Evolutionary conservation across 78 protist genomes (phyloP).

Genomic region (Chrysochromulina tobinii): DNA sequence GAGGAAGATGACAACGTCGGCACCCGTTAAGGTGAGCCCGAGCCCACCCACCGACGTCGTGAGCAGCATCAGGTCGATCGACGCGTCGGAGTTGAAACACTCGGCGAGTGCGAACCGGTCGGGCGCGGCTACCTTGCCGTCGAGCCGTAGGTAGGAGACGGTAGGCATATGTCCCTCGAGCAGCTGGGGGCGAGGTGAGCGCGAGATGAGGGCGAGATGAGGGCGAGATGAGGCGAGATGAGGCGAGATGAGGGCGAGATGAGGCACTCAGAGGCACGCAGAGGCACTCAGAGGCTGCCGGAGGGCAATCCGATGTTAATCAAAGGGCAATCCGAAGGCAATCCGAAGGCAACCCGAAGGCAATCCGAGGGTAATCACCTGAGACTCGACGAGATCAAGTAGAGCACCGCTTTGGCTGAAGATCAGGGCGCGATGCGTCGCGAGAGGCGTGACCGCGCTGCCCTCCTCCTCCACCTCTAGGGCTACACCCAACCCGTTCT

Average conservation of each 20-base stretch:
- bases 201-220: too few relatives aligned
- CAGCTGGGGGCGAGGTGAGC: constrained; percentile 38
- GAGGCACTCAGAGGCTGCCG: too few relatives aligned
- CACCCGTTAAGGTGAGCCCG: constrained; percentile 91
- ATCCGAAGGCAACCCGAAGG: too few relatives aligned
- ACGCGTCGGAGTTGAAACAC: constrained; percentile 87
- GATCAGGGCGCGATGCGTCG: constrained; percentile 80
- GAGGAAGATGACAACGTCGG: constrained; percentile 95
- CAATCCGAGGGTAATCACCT: too few relatives aligned
- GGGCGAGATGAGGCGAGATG: too few relatives aligned
- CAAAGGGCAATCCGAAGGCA: too few relatives aligned
- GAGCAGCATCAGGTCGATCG: constrained; percentile 87
- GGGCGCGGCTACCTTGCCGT: constrained; percentile 61
- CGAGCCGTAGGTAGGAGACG: constrained; percentile 83
- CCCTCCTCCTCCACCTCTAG: constrained; percentile 13
- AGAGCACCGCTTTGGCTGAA: constrained; percentile 82
- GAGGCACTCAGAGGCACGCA: too few relatives aligned
- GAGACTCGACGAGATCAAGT: constrained; percentile 80
- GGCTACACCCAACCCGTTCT: too few relatives aligned
- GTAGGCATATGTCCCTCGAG: constrained; percentile 71
- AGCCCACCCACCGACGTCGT: constrained; percentile 97
- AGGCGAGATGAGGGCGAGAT: too few relatives aligned
- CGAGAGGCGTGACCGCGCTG: not conserved
- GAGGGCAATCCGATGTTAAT: too few relatives aligned
- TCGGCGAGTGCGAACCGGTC: constrained; percentile 69